These are phyloP conservation scores for Penicillium thymicola DNA, from an alignment of 2,329 filamentous ascomycete genomes.

Conservation along the genomic window DNA sequence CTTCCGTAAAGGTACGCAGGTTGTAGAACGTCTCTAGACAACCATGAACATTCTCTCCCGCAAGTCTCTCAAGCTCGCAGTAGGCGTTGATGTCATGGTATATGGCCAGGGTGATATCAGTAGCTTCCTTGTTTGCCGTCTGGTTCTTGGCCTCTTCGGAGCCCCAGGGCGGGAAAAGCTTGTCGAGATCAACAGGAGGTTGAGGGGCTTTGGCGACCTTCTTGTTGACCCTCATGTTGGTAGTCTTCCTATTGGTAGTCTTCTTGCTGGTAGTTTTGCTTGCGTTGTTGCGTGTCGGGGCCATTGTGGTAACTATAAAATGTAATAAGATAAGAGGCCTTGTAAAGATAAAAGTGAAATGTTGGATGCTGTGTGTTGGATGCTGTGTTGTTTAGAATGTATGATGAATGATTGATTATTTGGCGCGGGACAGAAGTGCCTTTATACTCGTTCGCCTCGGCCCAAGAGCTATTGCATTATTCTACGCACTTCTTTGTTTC, in stretches of 20 bases:
- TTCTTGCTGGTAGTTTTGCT: background rate
- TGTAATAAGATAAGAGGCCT: background rate
- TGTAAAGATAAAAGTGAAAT: background rate
- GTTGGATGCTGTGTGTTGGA: background rate
- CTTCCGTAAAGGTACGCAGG: background rate
- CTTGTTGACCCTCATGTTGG: background rate
- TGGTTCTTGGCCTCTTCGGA: background rate
- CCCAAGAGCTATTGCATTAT: background rate
- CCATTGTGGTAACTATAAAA: background rate
- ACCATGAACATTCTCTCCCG: background rate
- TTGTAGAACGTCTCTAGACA: background rate
- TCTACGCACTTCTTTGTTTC: background rate
- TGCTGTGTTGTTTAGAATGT: background rate
- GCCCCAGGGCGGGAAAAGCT: background rate
- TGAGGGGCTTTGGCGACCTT: background rate
- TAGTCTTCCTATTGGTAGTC: background rate
- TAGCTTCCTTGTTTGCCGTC: background rate
- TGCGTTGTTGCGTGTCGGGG: background rate
- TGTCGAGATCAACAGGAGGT: background rate
- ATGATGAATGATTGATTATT: background rate
- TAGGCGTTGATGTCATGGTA: conserved; percentile 1
- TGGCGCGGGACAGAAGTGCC: background rate
- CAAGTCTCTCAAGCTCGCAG: background rate
- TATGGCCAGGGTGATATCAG: background rate
- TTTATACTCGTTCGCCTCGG: background rate